Evolutionary conservation across 257 asterid species (phyloP).

Genomic region (Ehretia macrophylla): DNA sequence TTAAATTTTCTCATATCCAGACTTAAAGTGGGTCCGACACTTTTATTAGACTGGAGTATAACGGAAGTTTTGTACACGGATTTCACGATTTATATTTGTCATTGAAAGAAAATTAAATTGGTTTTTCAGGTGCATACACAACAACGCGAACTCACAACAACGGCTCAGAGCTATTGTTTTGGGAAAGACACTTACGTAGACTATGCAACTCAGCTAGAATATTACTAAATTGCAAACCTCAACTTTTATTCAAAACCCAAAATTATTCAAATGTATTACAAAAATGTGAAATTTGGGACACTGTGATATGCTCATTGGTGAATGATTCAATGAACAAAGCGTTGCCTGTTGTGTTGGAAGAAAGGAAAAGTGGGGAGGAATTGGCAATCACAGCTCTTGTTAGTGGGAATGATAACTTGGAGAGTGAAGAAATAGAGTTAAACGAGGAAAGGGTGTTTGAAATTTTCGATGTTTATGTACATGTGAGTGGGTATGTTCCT

Average conservation of each 20-base stretch:
- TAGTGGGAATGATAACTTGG: slow-evolving; percentile 53
- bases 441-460: slow-evolving; percentile 39
- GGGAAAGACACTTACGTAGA: slow-evolving; percentile 75
- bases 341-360: slow-evolving; percentile 41
- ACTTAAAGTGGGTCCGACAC: no score
- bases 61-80: not conserved
- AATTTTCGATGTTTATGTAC: slow-evolving; percentile 67
- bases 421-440: slow-evolving; percentile 20
- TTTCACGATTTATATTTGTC: not conserved
- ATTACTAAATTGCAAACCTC: slow-evolving; percentile 43
- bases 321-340: slow-evolving; percentile 58
- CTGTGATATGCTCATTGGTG: slow-evolving; percentile 48
- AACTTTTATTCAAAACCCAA: slow-evolving; percentile 34
- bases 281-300: slow-evolving; percentile 43
- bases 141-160: slow-evolving; percentile 82
- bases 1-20: no score
- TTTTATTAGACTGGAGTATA: not conserved
- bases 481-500: slow-evolving; percentile 63
- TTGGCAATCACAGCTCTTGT: slow-evolving; percentile 65
- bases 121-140: slow-evolving; percentile 77
- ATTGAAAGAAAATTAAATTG: not conserved
- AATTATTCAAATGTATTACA: slow-evolving; percentile 17
- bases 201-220: slow-evolving; percentile 61
- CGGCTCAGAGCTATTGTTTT: slow-evolving; percentile 63
- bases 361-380: slow-evolving; percentile 56